These are phyloP conservation scores for Colletotrichum echinochloae DNA, from an alignment of 2,329 filamentous ascomycete species.

Conservation along the genomic window DNA sequence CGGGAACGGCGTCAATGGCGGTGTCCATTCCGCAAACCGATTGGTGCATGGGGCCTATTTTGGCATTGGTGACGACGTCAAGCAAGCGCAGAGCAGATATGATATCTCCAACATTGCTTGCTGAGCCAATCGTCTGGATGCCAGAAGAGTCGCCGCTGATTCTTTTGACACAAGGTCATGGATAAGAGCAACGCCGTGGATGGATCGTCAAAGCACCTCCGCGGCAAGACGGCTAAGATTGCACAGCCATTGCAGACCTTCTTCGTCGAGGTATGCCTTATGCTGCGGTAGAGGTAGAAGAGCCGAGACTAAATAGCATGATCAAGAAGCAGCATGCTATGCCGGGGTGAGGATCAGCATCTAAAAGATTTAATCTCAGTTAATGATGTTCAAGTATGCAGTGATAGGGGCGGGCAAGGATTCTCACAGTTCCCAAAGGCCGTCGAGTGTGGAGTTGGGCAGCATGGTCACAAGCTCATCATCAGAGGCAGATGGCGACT, in stretches of 20 bases:
- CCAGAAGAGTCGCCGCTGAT: background rate
- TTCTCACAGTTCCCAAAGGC: constrained; percentile 33
- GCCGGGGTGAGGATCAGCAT: constrained; percentile 8
- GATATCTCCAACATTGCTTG: background rate
- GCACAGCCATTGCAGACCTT: background rate
- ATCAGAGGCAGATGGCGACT: constrained; percentile 3
- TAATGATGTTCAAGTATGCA: background rate
- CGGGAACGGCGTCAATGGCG: background rate
- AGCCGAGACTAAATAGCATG: background rate
- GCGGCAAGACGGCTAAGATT: background rate
- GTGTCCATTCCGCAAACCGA: background rate
- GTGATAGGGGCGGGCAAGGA: background rate
- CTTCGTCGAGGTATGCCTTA: background rate
- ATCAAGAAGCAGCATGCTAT: background rate
- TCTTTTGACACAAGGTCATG: too few species aligned
- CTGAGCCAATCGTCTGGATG: background rate
- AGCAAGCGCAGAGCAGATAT: background rate
- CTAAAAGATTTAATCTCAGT: background rate
- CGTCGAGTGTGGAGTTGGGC: constrained; percentile 15
- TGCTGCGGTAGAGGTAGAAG: background rate
- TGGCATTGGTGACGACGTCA: background rate
- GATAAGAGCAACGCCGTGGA: background rate
- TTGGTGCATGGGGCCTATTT: background rate
- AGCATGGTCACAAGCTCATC: constrained; percentile 5
- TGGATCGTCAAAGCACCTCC: background rate